Evolutionary conservation across 2,329 filamentous ascomycete species (phyloP).

Genomic region (Exophiala alcalophila): DNA sequence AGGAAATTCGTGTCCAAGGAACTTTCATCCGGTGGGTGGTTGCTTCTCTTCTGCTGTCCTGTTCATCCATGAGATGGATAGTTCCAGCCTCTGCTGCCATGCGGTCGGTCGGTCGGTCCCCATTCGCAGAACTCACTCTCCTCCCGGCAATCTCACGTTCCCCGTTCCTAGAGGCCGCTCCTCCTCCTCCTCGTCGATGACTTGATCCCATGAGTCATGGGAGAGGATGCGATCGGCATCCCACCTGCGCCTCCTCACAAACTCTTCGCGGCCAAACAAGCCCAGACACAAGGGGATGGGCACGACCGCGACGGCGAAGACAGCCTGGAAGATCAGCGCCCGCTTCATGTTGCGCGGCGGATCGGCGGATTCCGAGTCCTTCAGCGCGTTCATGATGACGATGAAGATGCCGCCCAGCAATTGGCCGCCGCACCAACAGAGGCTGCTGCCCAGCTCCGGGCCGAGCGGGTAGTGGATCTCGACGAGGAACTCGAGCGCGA

Average conservation of each 20-base stretch:
- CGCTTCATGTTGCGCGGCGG: constrained; percentile 71
- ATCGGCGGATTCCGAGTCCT: constrained; percentile 46
- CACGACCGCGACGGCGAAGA: constrained; percentile 62
- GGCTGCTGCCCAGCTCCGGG: constrained; percentile 77
- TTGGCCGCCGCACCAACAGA: constrained; percentile 86
- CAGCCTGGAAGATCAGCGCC: constrained; percentile 75
- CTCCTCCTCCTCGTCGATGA: constrained; percentile 7
- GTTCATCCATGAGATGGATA: too few relatives aligned
- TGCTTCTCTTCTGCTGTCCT: too few relatives aligned
- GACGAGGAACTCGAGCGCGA: constrained; percentile 80
- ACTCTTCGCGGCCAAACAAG: constrained; percentile 56
- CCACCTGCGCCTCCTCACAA: constrained; percentile 39
- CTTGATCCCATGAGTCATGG: constrained; percentile 7
- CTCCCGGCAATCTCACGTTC: too few relatives aligned
- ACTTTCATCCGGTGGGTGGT: too few relatives aligned
- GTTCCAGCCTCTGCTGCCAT: too few relatives aligned
- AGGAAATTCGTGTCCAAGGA: too few relatives aligned
- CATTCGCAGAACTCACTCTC: too few relatives aligned
- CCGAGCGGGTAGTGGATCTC: constrained; percentile 84
- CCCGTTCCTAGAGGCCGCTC: too few relatives aligned
- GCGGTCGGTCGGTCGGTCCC: too few relatives aligned
- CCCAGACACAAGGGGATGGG: constrained; percentile 69
- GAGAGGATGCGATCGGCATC: constrained; percentile 39
- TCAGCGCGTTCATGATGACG: constrained; percentile 73
- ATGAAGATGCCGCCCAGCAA: constrained; percentile 82